Percentiles rank a stretch among this genome's conserved stretches.
These are phyloP conservation scores for Collybiopsis confluens DNA, from an alignment of 768 basidiomycete species.

Conservation along the genomic window DNA sequence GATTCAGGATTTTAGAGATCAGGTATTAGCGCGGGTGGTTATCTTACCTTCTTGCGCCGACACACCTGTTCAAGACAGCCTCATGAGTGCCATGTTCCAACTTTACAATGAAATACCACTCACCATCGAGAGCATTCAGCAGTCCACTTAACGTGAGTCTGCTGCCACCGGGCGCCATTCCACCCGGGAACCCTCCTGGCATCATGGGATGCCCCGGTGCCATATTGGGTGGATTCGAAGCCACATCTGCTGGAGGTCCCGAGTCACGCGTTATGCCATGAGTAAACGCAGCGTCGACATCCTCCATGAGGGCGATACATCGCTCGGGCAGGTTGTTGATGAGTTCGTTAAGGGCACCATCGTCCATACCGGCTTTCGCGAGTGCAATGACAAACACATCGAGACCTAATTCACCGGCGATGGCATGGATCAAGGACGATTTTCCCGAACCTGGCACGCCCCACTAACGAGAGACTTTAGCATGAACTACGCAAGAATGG, in stretches of 20 bases:
- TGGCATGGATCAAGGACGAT: conserved; percentile 69
- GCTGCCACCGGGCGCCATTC: conserved; percentile 12
- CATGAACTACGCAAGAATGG: neutral
- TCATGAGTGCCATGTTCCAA: too few species aligned
- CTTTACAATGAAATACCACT: neutral
- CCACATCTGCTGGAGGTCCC: conserved; percentile 5
- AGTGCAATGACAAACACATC: conserved; percentile 73
- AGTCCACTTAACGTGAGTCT: conserved; percentile 67
- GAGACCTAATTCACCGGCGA: conserved; percentile 75
- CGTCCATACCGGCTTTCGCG: conserved; percentile 59
- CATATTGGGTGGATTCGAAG: conserved; percentile 1
- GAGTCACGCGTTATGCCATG: conserved; percentile 37
- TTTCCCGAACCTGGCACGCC: conserved; percentile 79
- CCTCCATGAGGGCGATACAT: conserved; percentile 80
- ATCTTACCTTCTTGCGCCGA: conserved; percentile 66
- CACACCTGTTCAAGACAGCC: conserved; percentile 23
- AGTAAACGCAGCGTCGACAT: conserved; percentile 75
- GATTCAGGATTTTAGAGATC: neutral
- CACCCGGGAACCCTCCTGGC: neutral
- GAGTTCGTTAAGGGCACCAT: conserved; percentile 50
- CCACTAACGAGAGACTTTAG: conserved; percentile 31
- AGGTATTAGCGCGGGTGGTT: neutral
- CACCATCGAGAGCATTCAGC: conserved; percentile 73
- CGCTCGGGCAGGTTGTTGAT: conserved; percentile 61
- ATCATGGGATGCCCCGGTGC: neutral